phyloP scores from a whole-genome alignment of 2,329 filamentous ascomycete species.

The Ascochyta koolunga region DNA sequence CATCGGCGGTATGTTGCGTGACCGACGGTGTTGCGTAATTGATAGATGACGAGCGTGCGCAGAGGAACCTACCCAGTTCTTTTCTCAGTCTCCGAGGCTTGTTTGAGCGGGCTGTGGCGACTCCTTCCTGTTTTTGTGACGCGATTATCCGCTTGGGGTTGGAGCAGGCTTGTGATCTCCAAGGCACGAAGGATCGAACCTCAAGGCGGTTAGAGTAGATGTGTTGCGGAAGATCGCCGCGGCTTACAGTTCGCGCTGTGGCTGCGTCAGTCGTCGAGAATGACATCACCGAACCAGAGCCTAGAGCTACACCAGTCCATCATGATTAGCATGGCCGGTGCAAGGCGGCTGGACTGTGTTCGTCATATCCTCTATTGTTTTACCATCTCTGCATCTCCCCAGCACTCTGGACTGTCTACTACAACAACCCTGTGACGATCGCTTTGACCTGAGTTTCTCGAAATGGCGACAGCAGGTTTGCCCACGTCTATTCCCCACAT shows the following conservation, averaged over 20 bases:
- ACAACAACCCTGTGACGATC: conserved; percentile 12
- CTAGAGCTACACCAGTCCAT: conserved; percentile 15
- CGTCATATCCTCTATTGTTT: conserved; percentile 12
- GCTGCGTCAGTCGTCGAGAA: conserved; percentile 10
- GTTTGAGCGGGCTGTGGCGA: not conserved
- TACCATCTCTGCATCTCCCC: conserved; percentile 1
- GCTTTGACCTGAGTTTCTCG: conserved; percentile 5
- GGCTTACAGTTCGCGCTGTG: conserved; percentile 14
- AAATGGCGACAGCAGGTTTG: conserved; percentile 37
- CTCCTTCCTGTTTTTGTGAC: conserved; percentile 6
- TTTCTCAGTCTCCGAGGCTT: not conserved
- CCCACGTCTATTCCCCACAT: conserved; percentile 29
- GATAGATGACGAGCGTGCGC: no score
- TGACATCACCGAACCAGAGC: conserved; percentile 18
- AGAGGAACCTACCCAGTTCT: no score
- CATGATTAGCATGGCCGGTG: conserved; percentile 16
- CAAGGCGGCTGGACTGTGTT: conserved; percentile 10
- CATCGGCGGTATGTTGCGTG: no score
- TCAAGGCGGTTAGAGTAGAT: conserved; percentile 13
- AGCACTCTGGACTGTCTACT: not conserved
- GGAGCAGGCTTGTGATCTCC: conserved; percentile 11
- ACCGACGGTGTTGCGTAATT: no score
- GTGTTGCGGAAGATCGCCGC: conserved; percentile 16
- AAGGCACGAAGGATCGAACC: conserved; percentile 11
- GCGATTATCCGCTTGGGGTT: conserved; percentile 9